Evolutionary conservation across 768 basidiomycete species (phyloP).

Genomic region (Amanita pseudoporphyria): DNA sequence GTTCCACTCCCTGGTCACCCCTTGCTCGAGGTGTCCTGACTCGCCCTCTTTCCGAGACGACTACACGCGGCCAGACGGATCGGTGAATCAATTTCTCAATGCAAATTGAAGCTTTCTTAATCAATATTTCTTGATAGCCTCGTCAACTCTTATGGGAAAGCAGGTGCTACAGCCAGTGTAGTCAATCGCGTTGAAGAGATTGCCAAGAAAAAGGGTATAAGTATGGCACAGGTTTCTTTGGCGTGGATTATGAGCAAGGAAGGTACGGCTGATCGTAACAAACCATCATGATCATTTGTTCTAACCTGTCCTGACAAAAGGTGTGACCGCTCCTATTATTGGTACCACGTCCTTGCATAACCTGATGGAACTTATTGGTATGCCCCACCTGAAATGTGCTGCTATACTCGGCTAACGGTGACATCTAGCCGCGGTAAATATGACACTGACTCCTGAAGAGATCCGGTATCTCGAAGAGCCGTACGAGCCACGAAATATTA

Average conservation of each 20-base stretch:
- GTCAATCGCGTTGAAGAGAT: slow-evolving; percentile 40
- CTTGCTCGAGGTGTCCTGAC: slow-evolving; percentile 44
- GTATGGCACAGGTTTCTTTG: slow-evolving; percentile 49
- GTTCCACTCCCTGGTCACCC: slow-evolving; percentile 52
- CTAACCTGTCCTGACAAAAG: slow-evolving; percentile 10
- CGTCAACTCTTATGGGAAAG: neutral
- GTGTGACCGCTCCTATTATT: slow-evolving; percentile 49
- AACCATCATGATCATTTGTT: neutral
- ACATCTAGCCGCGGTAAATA: slow-evolving; percentile 24
- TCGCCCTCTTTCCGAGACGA: slow-evolving; percentile 28
- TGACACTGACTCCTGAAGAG: slow-evolving; percentile 47
- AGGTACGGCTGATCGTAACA: slow-evolving; percentile 14
- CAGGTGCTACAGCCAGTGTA: neutral
- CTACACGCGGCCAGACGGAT: neutral
- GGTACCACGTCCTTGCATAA: slow-evolving; percentile 44
- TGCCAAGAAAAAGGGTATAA: slow-evolving; percentile 37
- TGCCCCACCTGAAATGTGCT: neutral
- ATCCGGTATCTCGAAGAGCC: slow-evolving; percentile 44
- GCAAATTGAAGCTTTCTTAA: too few species aligned
- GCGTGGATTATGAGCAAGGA: slow-evolving; percentile 42
- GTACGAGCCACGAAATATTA: slow-evolving; percentile 34
- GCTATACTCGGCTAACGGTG: neutral
- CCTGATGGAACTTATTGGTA: slow-evolving; percentile 42
- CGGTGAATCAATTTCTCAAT: neutral
- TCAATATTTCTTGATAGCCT: too few species aligned